Conservation (phyloP, 2,329 filamentous ascomycete species). For the Tolypocladium tundrense region DNA sequence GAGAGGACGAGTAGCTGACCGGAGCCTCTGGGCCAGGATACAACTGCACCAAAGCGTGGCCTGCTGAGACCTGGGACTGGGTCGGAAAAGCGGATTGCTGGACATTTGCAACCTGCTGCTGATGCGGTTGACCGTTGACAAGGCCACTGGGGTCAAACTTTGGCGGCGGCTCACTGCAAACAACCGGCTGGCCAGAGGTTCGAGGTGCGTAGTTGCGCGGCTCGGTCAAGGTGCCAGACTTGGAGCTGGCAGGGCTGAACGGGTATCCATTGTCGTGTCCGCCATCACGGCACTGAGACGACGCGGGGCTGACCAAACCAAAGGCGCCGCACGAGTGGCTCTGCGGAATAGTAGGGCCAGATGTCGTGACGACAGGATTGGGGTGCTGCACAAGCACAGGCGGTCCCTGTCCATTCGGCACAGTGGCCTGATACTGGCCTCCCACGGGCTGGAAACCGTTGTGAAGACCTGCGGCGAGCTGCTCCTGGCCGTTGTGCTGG, state of each 20-base stretch:
- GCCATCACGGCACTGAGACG: constrained; percentile 1
- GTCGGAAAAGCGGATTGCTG: not conserved
- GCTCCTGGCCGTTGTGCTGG: not conserved
- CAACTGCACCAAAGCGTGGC: not conserved
- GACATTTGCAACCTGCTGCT: not conserved
- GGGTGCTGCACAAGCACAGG: not conserved
- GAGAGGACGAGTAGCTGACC: not conserved
- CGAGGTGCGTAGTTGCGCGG: constrained; percentile 31
- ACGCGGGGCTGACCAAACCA: constrained; percentile 1
- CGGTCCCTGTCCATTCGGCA: not conserved
- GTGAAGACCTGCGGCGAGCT: not conserved
- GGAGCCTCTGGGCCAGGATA: not conserved
- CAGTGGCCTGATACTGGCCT: not conserved
- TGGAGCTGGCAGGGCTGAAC: constrained; percentile 5
- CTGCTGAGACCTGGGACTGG: not conserved
- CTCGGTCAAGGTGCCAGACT: constrained; percentile 21
- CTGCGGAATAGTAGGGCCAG: constrained; percentile 4
- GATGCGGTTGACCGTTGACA: not conserved
- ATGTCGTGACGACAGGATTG: not conserved
- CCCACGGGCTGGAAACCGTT: not conserved
- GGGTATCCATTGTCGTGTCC: not conserved
- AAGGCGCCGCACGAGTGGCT: constrained; percentile 7
- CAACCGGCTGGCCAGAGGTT: constrained; percentile 13
- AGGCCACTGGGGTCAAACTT: constrained; percentile 19
- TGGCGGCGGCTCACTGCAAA: constrained; percentile 22